Percentiles rank a stretch among this genome's conserved stretches.
These are phyloP conservation scores for Galerina sulciceps DNA, from an alignment of 768 basidiomycete species.

Conservation along the genomic window DNA sequence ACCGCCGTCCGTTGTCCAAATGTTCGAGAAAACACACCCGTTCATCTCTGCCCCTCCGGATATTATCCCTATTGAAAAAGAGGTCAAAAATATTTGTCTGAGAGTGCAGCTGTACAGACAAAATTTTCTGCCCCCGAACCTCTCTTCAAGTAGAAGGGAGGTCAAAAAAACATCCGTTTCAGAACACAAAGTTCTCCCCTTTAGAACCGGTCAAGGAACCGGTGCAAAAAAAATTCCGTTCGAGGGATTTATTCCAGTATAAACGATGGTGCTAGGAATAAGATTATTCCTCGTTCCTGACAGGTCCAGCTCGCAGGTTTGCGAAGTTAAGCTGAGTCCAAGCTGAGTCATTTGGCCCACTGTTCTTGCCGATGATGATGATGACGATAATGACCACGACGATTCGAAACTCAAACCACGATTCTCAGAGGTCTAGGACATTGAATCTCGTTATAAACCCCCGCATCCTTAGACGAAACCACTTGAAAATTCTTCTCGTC, in stretches of 20 bases:
- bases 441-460: background rate
- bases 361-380: background rate
- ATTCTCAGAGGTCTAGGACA: background rate
- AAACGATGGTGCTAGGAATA: background rate
- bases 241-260: background rate
- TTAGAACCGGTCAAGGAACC: background rate
- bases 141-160: background rate
- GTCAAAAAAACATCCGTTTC: background rate
- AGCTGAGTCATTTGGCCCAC: background rate
- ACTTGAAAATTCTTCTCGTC: background rate
- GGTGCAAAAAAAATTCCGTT: background rate
- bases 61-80: background rate
- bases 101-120: background rate
- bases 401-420: background rate
- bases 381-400: too few species aligned
- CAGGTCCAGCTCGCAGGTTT: background rate
- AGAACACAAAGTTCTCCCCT: background rate
- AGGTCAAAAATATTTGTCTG: background rate
- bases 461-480: background rate
- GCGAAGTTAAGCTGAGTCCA: background rate
- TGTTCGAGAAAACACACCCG: too few species aligned
- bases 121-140: background rate
- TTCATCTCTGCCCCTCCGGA: background rate
- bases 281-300: background rate
- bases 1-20: too few species aligned